Evolutionary conservation across 352 stramenopile species (phyloP), one percentile per base, ranked within the genome.

Genomic region (Phytophthora parvispora): DNA sequence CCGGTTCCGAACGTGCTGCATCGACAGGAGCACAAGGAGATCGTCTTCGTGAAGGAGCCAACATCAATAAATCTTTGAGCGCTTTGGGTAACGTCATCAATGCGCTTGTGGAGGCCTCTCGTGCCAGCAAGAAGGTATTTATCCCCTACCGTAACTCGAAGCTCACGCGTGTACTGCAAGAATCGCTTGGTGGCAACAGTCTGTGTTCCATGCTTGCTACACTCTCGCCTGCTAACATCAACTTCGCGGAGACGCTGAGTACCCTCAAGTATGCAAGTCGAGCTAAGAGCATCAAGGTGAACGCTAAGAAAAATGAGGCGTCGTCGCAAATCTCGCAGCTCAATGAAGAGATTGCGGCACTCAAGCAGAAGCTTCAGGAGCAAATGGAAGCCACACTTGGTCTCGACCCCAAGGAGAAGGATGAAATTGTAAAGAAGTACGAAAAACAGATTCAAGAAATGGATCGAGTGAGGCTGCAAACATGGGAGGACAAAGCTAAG

Each of bases 141-240:
- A 94, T 98, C 42, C 95, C 95, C 12, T 99, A 98, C 58, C 84
- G 95, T 36, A 97, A 99, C 73, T 98, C 92, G 0, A 98, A 98
- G 67, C 83, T 98, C n/a, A 98, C 95, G 1, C 88, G 94, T 29
- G 89, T 99, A 1, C 60, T 99, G 8, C 93, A 98, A 64, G 92
- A 98, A 54, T 97, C 87, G 2, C 81, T 99, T 0, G 94, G 94
- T 54, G 96, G 96, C 24, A 99, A 99, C 52, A 97, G 90, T 59
- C 68, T 94, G n/a, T 99, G 96, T 31, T 96, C 98, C 0, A 99
- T 99, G 95, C 77, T 99, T 20, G 96, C 96, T 18, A 98, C 96
- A 16, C 82, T 99, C 6, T 98, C 90, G 25, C 94, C 97, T 2
- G 95, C 97, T 4, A 97, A 98, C 55, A 97, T 97, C 68, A 99